Evolutionary conservation across 495 filamentous ascomycete genomes (phyloP).

Genomic region (Penicillium goetzii): DNA sequence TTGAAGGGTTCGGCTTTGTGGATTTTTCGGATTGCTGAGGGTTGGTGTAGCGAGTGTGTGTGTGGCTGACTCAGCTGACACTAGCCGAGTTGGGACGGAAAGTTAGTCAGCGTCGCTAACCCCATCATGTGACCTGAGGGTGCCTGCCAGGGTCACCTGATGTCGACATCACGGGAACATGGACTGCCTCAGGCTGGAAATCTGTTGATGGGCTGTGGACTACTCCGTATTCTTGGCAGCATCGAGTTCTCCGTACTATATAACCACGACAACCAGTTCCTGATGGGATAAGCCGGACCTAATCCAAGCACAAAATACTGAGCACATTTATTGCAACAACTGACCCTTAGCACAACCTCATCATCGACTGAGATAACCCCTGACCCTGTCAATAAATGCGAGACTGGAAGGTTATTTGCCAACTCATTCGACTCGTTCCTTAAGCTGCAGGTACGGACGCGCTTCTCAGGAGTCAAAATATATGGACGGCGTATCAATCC

Average conservation of each 20-base stretch:
- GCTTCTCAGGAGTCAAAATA: background rate
- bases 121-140: slow-evolving; percentile 22
- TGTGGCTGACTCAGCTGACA: slow-evolving; percentile 32
- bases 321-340: no score
- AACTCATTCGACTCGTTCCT: background rate
- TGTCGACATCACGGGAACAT: background rate
- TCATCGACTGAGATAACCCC: no score
- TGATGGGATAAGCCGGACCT: no score
- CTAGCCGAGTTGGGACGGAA: slow-evolving; percentile 26
- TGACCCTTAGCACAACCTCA: no score
- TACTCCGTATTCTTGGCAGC: no score
- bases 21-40: slow-evolving; percentile 38
- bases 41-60: slow-evolving; percentile 40
- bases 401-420: background rate
- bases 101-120: slow-evolving; percentile 26
- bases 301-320: no score
- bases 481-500: background rate
- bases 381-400: background rate
- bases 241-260: no score
- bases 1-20: slow-evolving; percentile 42
- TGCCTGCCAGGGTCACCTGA: slow-evolving; percentile 9
- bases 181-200: background rate
- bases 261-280: no score
- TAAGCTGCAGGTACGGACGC: background rate
- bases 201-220: background rate